These are phyloP conservation scores for Pinguiococcus pyrenoidosus DNA, from an alignment of 108 stramenopile species.

Conservation along the genomic window DNA sequence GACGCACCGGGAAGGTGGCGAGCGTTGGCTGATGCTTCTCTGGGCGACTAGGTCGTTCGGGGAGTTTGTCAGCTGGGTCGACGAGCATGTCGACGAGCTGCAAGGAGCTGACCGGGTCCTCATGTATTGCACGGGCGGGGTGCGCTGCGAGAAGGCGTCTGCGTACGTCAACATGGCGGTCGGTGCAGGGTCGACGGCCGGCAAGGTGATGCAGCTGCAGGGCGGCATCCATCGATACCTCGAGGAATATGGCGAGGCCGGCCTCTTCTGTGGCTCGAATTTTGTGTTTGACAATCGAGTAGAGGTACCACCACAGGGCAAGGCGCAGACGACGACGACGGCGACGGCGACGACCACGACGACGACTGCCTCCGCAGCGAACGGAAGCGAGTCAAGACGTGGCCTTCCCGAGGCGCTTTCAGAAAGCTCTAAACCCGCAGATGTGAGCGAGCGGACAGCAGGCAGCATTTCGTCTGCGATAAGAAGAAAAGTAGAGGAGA, in stretches of 20 bases:
- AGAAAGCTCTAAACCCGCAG: no score
- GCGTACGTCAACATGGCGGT: slow-evolving; percentile 33
- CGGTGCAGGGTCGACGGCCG: background rate
- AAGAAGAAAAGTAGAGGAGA: no score
- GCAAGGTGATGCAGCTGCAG: slow-evolving; percentile 51
- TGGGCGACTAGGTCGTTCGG: slow-evolving; percentile 66
- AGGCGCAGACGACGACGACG: no score
- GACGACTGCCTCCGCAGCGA: no score
- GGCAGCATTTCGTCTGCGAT: no score
- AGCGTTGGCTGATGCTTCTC: slow-evolving; percentile 58
- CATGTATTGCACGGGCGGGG: slow-evolving; percentile 89
- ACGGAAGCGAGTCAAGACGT: no score
- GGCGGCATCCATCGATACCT: slow-evolving; percentile 89
- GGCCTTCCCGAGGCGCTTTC: no score
- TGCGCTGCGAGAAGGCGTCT: slow-evolving; percentile 80
- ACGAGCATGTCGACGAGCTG: slow-evolving; percentile 20
- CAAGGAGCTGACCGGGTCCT: slow-evolving; percentile 38
- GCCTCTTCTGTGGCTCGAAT: slow-evolving; percentile 71
- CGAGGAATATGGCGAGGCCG: slow-evolving; percentile 58
- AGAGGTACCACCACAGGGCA: no score
- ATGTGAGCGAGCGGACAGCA: no score
- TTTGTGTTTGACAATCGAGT: slow-evolving; percentile 77
- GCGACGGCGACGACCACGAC: no score
- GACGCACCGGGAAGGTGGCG: slow-evolving; percentile 4
- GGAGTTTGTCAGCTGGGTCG: slow-evolving; percentile 59